Percentiles rank a stretch among this genome's conserved stretches.
phyloP scores from a whole-genome alignment of 1,284 basidiomycete species.

The Coniophora puteana region DNA sequence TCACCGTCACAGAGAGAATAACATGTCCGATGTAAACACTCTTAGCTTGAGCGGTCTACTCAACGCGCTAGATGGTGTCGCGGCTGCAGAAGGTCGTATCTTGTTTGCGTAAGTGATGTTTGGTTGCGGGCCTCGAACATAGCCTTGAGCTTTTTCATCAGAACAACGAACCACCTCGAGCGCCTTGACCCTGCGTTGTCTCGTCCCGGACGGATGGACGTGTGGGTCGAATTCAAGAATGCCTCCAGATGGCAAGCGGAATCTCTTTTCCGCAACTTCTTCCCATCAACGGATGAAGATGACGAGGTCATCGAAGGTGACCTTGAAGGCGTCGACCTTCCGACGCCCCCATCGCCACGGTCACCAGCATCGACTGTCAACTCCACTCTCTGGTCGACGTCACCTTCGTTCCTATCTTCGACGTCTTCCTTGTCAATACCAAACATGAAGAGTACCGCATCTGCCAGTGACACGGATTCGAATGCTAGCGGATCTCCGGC shows the following conservation, averaged over 20 bases:
- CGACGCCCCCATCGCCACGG: conserved; percentile 32
- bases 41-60: conserved; percentile 77
- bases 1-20: conserved; percentile 49
- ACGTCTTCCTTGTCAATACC: conserved; percentile 29
- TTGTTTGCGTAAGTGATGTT: conserved; percentile 66
- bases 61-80: conserved; percentile 85
- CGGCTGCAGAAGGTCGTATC: conserved; percentile 77
- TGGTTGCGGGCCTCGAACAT: conserved; percentile 1
- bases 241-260: conserved; percentile 80
- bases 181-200: conserved; percentile 79
- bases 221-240: conserved; percentile 86
- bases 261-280: conserved; percentile 81
- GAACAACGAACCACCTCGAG: conserved; percentile 83
- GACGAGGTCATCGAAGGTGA: conserved; percentile 42
- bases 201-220: conserved; percentile 85
- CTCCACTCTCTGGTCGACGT: conserved; percentile 34
- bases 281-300: conserved; percentile 64
- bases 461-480: conserved; percentile 21
- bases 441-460: conserved; percentile 22
- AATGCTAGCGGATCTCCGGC: conserved; percentile 40
- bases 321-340: conserved; percentile 44
- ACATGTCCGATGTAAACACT: conserved; percentile 73
- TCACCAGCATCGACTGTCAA: conserved; percentile 21
- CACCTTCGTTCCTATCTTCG: conserved; percentile 31
- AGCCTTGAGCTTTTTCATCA: conserved; percentile 20